Conservation (phyloP, 768 basidiomycete species). For the Collybia sp. region DNA sequence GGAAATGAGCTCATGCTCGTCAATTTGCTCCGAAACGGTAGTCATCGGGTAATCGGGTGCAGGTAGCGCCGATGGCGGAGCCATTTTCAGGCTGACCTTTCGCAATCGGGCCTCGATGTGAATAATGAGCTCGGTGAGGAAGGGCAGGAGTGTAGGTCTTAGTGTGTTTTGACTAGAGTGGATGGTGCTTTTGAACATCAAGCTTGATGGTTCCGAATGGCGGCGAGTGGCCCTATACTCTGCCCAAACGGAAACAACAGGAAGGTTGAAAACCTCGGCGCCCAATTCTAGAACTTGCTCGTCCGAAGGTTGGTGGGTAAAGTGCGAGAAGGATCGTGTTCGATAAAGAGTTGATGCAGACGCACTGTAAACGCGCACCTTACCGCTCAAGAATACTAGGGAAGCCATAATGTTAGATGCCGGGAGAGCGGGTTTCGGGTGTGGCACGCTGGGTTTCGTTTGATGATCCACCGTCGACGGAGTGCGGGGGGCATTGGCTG, state of each 20-base stretch:
- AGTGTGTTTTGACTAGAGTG: constrained; percentile 87
- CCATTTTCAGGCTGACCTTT: constrained; percentile 31
- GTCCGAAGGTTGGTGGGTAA: constrained; percentile 40
- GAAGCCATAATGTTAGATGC: constrained; percentile 62
- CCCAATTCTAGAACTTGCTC: constrained; percentile 48
- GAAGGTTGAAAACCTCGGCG: constrained; percentile 67
- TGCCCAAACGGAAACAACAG: constrained; percentile 75
- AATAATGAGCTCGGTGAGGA: constrained; percentile 71
- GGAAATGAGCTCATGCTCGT: constrained; percentile 25
- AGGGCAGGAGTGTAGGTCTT: constrained; percentile 78
- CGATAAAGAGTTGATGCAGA: constrained; percentile 34
- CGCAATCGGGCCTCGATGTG: constrained; percentile 70
- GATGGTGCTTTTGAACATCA: constrained; percentile 84
- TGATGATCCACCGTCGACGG: constrained; percentile 14
- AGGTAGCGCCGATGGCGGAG: constrained; percentile 11
- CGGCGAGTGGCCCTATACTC: constrained; percentile 57
- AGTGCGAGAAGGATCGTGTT: constrained; percentile 28
- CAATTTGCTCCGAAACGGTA: constrained; percentile 7
- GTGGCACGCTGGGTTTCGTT: constrained; percentile 8
- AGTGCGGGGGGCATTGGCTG: constrained; percentile 48
- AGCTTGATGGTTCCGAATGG: constrained; percentile 46
- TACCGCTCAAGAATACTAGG: constrained; percentile 80
- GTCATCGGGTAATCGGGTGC: constrained; percentile 7
- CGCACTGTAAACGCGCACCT: constrained; percentile 67
- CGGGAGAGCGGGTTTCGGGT: constrained; percentile 31